These are phyloP conservation scores for Lotus japonicus DNA, from an alignment of 306 rosid species.

Conservation along the genomic window DNA sequence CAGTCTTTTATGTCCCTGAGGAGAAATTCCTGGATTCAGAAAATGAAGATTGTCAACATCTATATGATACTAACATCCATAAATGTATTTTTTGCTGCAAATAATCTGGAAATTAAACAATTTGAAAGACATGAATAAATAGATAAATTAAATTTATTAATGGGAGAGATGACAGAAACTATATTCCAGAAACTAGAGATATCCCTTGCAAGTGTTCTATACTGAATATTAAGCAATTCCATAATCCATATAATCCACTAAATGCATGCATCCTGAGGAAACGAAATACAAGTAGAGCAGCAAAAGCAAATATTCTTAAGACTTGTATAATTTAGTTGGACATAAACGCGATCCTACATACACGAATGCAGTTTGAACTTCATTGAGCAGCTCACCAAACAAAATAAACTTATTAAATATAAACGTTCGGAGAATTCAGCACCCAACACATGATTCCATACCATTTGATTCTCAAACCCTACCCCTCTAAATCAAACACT, in stretches of 20 bases:
- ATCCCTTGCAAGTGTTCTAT: background rate
- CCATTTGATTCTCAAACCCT: background rate
- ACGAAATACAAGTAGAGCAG: background rate
- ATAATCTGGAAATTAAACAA: background rate
- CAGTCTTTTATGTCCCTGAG: slow-evolving; percentile 39
- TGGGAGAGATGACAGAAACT: background rate
- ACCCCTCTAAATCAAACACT: background rate
- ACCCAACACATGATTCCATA: background rate
- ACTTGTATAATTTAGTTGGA: background rate
- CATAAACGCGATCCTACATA: background rate
- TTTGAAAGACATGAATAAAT: background rate
- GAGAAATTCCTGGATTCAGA: slow-evolving; percentile 34
- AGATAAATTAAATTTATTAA: background rate
- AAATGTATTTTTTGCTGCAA: background rate
- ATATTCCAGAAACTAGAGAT: background rate
- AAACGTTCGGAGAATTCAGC: background rate
- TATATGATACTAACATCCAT: background rate
- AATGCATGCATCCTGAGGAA: background rate
- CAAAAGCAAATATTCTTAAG: background rate
- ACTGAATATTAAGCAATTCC: background rate
- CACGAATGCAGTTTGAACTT: slow-evolving; percentile 2
- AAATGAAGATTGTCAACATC: background rate
- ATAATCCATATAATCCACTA: background rate
- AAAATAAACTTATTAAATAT: background rate
- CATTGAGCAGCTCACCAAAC: slow-evolving; percentile 5